Base-by-base conservation (phyloP, 2,329 filamentous ascomycete genomes). In the Chalara sp. region DNA sequence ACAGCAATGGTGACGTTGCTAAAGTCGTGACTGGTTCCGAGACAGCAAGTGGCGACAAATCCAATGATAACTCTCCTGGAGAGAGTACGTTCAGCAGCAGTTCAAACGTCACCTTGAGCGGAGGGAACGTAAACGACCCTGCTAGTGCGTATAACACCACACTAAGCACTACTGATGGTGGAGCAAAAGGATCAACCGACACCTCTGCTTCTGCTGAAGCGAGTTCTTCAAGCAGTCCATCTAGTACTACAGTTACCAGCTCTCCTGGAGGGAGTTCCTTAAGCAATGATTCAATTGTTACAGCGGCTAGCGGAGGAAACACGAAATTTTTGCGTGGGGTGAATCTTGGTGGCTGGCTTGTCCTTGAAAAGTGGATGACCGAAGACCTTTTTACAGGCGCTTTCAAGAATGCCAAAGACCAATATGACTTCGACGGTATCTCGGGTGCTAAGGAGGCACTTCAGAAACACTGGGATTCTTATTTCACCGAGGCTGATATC, bases 281-380 rank as follows among this genome's bases (percentile, higher is more conserved):
- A 40, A 29, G 21, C 21, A 21, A 21, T 21, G 21, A 21, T 21
- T 21, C 32, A 43, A 7, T 48, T 31, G 40, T 41, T 31, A 29
- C 44, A 13, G 12, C 46, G n/a, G 10, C 46, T 12, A 29, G 32
- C 21, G 43, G 7, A 33, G 49, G 50, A 28, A 44, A 13, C n/a
- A 54, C 52, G 11, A 53, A 56, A 11, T 60, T 61, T 31, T 54
- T 79, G 32, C 66, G 63, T 12, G 66, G 66, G 12, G 66, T 68
- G 35, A 68, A 68, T 46, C 53, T 67, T 40, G 67, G 67, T 21
- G 66, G 66, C 21, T 68, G 66, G 66, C 58, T 62, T 1, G 43
- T 62, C 33, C 54, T 62, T 13, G 57, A 61, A 60, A 60, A 63
- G 49, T 79, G 75, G 75, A 80, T 72, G 65, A 61, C 60, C 28